Base-by-base conservation (phyloP, 148 eudicot species). In the Fagopyrum esculentum region DNA sequence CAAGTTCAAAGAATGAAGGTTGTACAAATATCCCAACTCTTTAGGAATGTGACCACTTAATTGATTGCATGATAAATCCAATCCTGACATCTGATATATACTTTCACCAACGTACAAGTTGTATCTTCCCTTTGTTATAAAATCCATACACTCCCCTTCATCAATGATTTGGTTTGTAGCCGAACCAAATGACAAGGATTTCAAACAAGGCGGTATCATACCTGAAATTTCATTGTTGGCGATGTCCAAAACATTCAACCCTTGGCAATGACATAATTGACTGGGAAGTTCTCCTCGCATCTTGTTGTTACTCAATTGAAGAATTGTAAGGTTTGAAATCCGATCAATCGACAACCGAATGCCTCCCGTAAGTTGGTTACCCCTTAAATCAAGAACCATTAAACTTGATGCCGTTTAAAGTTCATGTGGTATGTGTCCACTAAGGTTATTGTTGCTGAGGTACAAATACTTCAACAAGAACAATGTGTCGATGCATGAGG, bases 51-150 rank as follows among this genome's bases (percentile, higher is more conserved):
- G 40, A 6, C 82, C 78, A 0, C 70, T 35, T 9, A 79, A 4
- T 40, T n/a, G 29, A 71, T 79, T 79, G 47, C 75, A 71, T 4
- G 79, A 77, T 2, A 77, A 15, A 77, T 77, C 74, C 22, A 77
- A 11, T 19, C 70, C 79, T 5, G 78, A 77, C 70, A 77, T 55
- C 5, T 22, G 4, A 2, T 0, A 0, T n/a, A 30, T 59, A 44
- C 40, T 35, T 35, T 13, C 30, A 0, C 9, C 13, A 16, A 12
- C 75, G 15, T 3, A 5, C 47, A 57, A 79, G 6, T 35, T 4
- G 3, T 72, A 74, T 56, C n/a, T 75, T 47, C 17, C 60, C 9
- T 68, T 74, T 76, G 72, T 74, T 77, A 10, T 40, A 63, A 81
- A 61, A 12, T 74, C 73, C 73, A n/a, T n/a, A n/a, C n/a, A n/a